Base-by-base conservation (phyloP, 75 land plant genomes). In the Selaginella tamariscina region DNA sequence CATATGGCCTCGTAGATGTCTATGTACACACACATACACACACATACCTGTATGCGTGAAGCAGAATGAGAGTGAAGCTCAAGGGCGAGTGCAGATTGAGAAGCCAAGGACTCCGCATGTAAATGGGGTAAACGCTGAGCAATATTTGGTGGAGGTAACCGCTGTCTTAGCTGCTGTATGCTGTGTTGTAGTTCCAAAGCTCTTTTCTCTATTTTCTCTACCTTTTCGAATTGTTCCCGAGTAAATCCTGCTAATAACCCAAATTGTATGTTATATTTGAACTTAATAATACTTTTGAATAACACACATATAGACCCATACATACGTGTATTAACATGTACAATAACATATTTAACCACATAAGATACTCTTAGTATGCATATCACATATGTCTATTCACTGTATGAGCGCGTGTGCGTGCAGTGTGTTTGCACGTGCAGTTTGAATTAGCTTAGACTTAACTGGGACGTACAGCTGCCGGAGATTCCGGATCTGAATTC, bases 41-140 rank as follows among this genome's bases (percentile, higher is more conserved):
- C 18, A 15, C 33, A n/a, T 11, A 77, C 88, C 85, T 83, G 78
- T 33, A 78, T 71, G 0, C 78, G 79, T 20, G 92, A 85, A 56
- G 85, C 59, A 30, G 83, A 79, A 69, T 88, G 92, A 23, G 92
- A 71, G 65, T 83, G 77, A 20, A 81, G 59, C 66, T 88, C 86
- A 24, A 79, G 78, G 26, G 79, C 78, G 29, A 88, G 84, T 26
- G 82, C 85, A 30, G 88, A 84, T 39, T 73, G 82, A 66, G 85
- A 85, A 13, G 92, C 92, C 55, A 85, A 68, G 33, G 91, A 84
- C 67, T 82, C 82, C n/a, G 91, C 88, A 72, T 84, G 87, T 54
- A 88, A 85, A 33, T 88, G 81, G 28, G 91, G 91, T 15, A 88
- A 79, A 65, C 91, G 75, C 55, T 84, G 82, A 31, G 95, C 74